Conservation (phyloP, 768 basidiomycete species). For the Amanita pallidorosea region DNA sequence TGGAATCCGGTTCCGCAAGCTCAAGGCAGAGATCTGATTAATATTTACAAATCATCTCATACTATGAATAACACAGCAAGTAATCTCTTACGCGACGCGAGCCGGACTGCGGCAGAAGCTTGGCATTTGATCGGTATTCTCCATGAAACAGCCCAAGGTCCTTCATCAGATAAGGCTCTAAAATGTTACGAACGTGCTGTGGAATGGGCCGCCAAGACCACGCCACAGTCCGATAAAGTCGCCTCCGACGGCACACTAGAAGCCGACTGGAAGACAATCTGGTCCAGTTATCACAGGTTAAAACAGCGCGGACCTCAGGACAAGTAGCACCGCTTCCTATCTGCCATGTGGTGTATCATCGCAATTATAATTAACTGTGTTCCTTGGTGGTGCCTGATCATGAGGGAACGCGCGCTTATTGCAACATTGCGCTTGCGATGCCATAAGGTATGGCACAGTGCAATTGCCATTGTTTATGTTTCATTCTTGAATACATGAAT, state of each 20-base stretch:
- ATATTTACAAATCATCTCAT: conserved; percentile 33
- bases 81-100: conserved; percentile 55
- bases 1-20: conserved; percentile 5
- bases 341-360: neutral
- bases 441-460: too few relatives aligned
- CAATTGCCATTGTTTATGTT: too few relatives aligned
- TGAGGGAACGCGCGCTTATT: too few relatives aligned
- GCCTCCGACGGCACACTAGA: conserved; percentile 45
- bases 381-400: too few relatives aligned
- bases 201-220: conserved; percentile 48
- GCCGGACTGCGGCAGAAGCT: conserved; percentile 60
- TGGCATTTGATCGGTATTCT: conserved; percentile 68
- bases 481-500: too few relatives aligned
- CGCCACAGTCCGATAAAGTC: conserved; percentile 22
- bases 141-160: conserved; percentile 31
- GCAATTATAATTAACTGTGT: too few relatives aligned
- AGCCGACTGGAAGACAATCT: conserved; percentile 49
- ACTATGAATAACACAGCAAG: conserved; percentile 45
- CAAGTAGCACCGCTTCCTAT: neutral
- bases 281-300: conserved; percentile 48
- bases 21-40: conserved; percentile 24
- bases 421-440: too few relatives aligned
- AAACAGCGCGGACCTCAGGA: conserved; percentile 16
- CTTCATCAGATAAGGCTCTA: conserved; percentile 28
- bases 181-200: conserved; percentile 62